Percentiles rank a stretch among this genome's conserved stretches.
Evolutionary conservation across 176 grass and related monocot species (phyloP).

Genomic region (Rhynchospora pubera): DNA sequence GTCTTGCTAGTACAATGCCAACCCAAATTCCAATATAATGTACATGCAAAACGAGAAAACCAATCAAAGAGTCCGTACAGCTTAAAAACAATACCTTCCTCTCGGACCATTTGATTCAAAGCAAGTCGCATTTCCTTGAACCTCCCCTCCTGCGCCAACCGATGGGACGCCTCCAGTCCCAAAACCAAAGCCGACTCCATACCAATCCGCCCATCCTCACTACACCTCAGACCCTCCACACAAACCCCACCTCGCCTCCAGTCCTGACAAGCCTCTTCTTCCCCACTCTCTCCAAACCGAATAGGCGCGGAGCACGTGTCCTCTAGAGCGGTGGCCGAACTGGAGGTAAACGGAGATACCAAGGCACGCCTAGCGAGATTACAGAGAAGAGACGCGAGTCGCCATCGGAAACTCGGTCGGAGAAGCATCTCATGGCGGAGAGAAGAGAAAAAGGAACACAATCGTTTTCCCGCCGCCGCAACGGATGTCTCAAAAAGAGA

Average conservation of each 20-base stretch:
- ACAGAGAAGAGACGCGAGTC: neutral
- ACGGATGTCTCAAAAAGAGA: neutral
- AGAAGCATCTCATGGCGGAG: constrained; percentile 13
- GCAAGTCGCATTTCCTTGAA: constrained; percentile 42
- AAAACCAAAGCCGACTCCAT: constrained; percentile 6
- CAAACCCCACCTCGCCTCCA: neutral
- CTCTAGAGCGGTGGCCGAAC: neutral
- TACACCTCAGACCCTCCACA: neutral
- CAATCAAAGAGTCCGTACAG: neutral
- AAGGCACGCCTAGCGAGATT: neutral
- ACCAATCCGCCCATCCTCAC: neutral
- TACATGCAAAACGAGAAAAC: neutral
- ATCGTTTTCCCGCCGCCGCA: constrained; percentile 8
- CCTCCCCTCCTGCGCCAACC: constrained; percentile 41
- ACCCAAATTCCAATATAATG: neutral
- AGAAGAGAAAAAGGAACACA: neutral
- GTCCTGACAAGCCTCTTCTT: neutral
- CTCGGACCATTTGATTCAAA: constrained; percentile 41
- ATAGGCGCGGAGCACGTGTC: neutral
- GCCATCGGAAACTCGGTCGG: constrained; percentile 13
- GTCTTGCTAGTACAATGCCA: neutral
- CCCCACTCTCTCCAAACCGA: neutral
- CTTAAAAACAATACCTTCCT: constrained; percentile 42
- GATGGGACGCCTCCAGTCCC: constrained; percentile 38
- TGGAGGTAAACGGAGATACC: neutral